Percentiles rank a stretch among this genome's conserved stretches.
phyloP scores from a whole-genome alignment of 2,329 filamentous ascomycete species.

The Cladosporium sp. region DNA sequence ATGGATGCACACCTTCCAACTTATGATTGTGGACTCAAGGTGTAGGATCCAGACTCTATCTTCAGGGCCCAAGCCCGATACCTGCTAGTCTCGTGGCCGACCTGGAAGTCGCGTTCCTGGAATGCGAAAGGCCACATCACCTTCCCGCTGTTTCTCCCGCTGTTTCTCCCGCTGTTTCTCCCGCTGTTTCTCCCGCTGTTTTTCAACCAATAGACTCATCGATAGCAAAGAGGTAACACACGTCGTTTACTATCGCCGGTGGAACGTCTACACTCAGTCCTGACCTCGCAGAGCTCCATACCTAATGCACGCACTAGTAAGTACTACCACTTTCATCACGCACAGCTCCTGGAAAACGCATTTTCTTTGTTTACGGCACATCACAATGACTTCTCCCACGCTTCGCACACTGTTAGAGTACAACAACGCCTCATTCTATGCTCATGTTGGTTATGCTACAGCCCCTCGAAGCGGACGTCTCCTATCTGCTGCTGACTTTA shows the following conservation, averaged over 20 bases:
- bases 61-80: neutral
- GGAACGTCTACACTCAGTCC: neutral
- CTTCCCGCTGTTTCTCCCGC: neutral
- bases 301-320: neutral
- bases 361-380: neutral
- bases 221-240: neutral
- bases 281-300: neutral
- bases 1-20: neutral
- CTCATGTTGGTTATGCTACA: neutral
- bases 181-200: too few species aligned
- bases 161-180: too few species aligned
- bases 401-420: neutral
- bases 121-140: neutral
- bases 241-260: neutral
- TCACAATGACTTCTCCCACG: neutral
- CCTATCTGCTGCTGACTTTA: neutral
- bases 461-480: neutral
- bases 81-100: neutral
- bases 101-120: neutral
- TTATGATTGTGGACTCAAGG: neutral
- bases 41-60: neutral
- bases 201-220: neutral
- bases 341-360: neutral
- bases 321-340: neutral
- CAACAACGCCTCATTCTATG: neutral